phyloP scores from a whole-genome alignment of 352 stramenopile species.

The Elongisporangium anandrum region DNA sequence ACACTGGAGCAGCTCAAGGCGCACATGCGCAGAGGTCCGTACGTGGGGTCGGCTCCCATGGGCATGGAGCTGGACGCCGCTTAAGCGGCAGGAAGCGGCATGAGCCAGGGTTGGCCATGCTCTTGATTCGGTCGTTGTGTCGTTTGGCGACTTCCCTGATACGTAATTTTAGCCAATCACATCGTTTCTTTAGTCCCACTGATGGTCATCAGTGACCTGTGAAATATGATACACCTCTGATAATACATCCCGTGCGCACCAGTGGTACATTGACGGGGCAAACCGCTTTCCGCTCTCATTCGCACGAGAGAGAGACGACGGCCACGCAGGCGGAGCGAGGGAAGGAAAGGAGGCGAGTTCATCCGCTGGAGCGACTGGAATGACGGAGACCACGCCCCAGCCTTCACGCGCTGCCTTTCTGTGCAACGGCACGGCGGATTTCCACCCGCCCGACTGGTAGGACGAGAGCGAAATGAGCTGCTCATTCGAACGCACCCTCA shows the following conservation, averaged over 20 bases:
- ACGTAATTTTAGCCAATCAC: slow-evolving; percentile 8
- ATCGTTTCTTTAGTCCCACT: background rate
- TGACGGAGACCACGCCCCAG: slow-evolving; percentile 36
- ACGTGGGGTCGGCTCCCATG: slow-evolving; percentile 36
- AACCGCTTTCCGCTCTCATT: background rate
- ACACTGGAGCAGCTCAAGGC: slow-evolving; percentile 49
- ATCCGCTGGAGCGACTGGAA: background rate
- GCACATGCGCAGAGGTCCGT: slow-evolving; percentile 60
- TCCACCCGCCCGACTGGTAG: slow-evolving; percentile 74
- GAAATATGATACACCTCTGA: background rate
- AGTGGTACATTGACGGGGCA: background rate
- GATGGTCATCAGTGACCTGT: background rate
- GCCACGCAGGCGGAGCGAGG: background rate
- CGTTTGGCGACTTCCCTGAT: slow-evolving; percentile 3
- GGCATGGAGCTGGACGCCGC: slow-evolving; percentile 66
- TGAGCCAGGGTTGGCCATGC: slow-evolving; percentile 2
- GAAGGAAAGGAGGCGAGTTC: background rate
- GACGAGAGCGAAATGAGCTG: background rate
- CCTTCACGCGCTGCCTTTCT: slow-evolving; percentile 65
- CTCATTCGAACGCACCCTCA: background rate
- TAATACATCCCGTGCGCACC: background rate
- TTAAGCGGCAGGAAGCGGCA: slow-evolving; percentile 12
- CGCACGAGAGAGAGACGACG: background rate
- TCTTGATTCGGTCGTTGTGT: slow-evolving; percentile 8
- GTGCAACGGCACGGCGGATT: slow-evolving; percentile 69